phyloP scores from a whole-genome alignment of 495 filamentous ascomycete species.

The Podospora bellae-mahoneyi region DNA sequence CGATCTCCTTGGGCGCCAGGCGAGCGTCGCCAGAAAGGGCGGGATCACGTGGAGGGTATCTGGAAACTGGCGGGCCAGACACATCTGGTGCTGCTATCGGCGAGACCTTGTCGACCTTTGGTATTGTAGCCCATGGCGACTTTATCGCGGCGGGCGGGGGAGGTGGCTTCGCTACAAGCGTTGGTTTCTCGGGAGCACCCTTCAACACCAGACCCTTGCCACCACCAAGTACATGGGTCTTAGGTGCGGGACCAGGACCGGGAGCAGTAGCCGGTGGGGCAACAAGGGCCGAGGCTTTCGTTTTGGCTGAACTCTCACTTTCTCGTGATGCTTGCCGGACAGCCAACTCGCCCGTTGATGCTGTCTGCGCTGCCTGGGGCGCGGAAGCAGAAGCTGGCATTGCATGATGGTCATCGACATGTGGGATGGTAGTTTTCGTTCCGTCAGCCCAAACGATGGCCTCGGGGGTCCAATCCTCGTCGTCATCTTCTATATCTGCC shows the following conservation, averaged over 20 bases:
- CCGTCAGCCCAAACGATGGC: constrained; percentile 97
- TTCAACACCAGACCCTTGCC: constrained; percentile 59
- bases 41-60: constrained; percentile 32
- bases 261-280: neutral
- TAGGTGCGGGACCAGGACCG: constrained; percentile 37
- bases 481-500: constrained; percentile 98
- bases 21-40: constrained; percentile 35
- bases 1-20: constrained; percentile 71
- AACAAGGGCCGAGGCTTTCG: constrained; percentile 38
- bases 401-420: constrained; percentile 48
- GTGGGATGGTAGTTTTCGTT: constrained; percentile 80
- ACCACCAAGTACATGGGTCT: constrained; percentile 41
- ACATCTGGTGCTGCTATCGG: constrained; percentile 56
- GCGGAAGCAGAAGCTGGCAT: constrained; percentile 18
- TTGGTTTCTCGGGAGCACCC: constrained; percentile 69
- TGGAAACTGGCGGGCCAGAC: constrained; percentile 25
- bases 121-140: constrained; percentile 86
- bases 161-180: constrained; percentile 74
- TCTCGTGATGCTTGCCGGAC: constrained; percentile 22
- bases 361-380: constrained; percentile 13
- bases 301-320: constrained; percentile 32
- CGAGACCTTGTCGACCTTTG: constrained; percentile 76
- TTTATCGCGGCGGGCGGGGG: constrained; percentile 68
- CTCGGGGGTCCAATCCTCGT: constrained; percentile 96
- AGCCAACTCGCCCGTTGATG: constrained; percentile 6